Base-by-base conservation (phyloP, 257 asterid species). In the Nicotiana tabacum region DNA sequence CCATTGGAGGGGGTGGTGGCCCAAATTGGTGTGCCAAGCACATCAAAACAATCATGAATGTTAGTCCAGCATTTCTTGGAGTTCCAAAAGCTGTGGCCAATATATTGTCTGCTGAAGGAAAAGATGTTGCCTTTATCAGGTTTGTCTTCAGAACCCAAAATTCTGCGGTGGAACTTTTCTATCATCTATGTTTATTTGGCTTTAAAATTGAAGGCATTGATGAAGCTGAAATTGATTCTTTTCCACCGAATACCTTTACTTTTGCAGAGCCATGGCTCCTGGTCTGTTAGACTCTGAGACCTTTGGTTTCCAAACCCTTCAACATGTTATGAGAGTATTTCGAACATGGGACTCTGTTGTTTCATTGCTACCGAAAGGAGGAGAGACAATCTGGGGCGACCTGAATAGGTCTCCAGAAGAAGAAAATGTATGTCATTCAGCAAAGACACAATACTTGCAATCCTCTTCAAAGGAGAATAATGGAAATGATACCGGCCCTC, bases 1-100 rank as follows among this genome's bases (percentile, higher is more conserved):
- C 98, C 4, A 81, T 89, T 89, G 99, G 99, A 62, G 98, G 98
- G 4, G 98, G 93, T 2, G 98, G 98, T 6, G 97, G 95, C 61
- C 85, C 92, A 0, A 89, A 84, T 76, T 96, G 99, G 99, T 96
- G 98, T 64, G 91, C 92, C 69, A 92, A 93, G 84, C 92, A 94
- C 91, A 89, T 94, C n/a, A 96, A 94, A 84, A 90, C 98, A 1
- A 66, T 93, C 81, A 90, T 96, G 93, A 94, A 94, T 53, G 93
- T 96, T 4, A 92, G 92, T 9, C 97, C 98, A 0, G 90, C 96
- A 6, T 94, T 96, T 88, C 97, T 96, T 55, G 99, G 99, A 27
- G 98, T 94, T 81, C 98, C 98, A 0, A 96, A 91, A 83, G 83
- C 95, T 24, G 91, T 93, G 61, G 88, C 92, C 61, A 90, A 87